phyloP scores from a whole-genome alignment of 306 rosid species.

The Castanopsis chinensis region DNA sequence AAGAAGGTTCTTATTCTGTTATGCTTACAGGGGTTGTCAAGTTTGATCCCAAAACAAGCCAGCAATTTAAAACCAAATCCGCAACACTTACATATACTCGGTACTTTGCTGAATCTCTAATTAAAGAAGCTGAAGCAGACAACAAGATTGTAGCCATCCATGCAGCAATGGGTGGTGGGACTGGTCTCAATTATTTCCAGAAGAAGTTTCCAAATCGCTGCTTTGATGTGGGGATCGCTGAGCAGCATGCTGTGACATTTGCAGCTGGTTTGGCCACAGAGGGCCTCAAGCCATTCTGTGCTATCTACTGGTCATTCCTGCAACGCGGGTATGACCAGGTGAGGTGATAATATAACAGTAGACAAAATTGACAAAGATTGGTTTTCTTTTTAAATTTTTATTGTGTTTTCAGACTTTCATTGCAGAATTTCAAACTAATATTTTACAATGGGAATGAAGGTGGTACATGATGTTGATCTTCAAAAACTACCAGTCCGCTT shows the following conservation, averaged over 20 bases:
- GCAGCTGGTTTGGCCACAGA: conserved; percentile 96
- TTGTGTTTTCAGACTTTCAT: not conserved
- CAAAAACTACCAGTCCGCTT: conserved; percentile 89
- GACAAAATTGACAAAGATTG: not conserved
- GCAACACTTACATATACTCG: conserved; percentile 73
- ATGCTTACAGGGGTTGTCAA: conserved; percentile 67
- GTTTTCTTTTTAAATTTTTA: not conserved
- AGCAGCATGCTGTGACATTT: conserved; percentile 93
- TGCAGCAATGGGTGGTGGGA: conserved; percentile 98
- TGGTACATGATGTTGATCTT: conserved; percentile 89
- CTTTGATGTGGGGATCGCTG: conserved; percentile 92
- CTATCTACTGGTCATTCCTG: conserved; percentile 84
- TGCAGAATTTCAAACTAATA: conserved; percentile 3
- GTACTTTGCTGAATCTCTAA: conserved; percentile 80
- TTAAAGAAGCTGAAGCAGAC: conserved; percentile 83
- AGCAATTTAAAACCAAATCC: conserved; percentile 64
- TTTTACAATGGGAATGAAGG: conserved; percentile 37
- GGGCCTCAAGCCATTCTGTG: conserved; percentile 93
- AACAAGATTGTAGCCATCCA: conserved; percentile 80
- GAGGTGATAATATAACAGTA: conserved; percentile 7
- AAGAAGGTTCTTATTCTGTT: conserved; percentile 5
- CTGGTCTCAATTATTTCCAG: conserved; percentile 87
- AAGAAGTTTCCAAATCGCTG: conserved; percentile 83
- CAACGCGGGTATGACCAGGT: conserved; percentile 98
- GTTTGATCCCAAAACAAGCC: conserved; percentile 85